Conservation (phyloP, 257 asterid species). For the Ilex aquifolium region DNA sequence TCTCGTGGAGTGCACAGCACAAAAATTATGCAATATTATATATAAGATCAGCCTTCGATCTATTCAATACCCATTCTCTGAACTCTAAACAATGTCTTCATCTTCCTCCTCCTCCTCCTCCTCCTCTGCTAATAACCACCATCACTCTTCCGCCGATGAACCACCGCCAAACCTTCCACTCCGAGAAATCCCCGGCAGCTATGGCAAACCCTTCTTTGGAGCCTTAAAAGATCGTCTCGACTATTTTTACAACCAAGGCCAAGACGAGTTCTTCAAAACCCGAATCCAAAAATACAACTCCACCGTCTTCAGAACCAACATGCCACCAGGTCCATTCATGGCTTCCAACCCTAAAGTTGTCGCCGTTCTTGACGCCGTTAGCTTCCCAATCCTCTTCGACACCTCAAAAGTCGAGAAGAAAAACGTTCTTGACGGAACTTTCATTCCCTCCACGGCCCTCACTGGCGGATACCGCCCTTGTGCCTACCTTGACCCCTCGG, state of each 20-base stretch:
- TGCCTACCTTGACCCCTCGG: conserved; percentile 62
- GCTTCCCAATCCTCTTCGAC: conserved; percentile 68
- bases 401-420: conserved; percentile 58
- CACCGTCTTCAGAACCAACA: conserved; percentile 38
- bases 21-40: too few species aligned
- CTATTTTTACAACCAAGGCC: conserved; percentile 38
- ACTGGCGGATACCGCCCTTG: conserved; percentile 69
- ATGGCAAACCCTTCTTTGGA: conserved; percentile 42
- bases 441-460: conserved; percentile 57
- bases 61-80: too few species aligned
- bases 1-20: too few species aligned
- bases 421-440: conserved; percentile 73
- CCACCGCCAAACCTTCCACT: conserved; percentile 22
- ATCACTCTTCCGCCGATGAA: not conserved
- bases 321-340: conserved; percentile 56
- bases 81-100: conserved; percentile 16
- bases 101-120: not conserved
- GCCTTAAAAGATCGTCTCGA: conserved; percentile 39
- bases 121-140: not conserved
- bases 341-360: conserved; percentile 34
- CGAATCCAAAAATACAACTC: conserved; percentile 40
- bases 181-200: conserved; percentile 45
- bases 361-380: conserved; percentile 54
- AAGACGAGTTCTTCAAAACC: conserved; percentile 35
- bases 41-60: too few species aligned